Base-by-base conservation (phyloP, 2,329 filamentous ascomycete genomes). In the Aspergillus vadensis region DNA sequence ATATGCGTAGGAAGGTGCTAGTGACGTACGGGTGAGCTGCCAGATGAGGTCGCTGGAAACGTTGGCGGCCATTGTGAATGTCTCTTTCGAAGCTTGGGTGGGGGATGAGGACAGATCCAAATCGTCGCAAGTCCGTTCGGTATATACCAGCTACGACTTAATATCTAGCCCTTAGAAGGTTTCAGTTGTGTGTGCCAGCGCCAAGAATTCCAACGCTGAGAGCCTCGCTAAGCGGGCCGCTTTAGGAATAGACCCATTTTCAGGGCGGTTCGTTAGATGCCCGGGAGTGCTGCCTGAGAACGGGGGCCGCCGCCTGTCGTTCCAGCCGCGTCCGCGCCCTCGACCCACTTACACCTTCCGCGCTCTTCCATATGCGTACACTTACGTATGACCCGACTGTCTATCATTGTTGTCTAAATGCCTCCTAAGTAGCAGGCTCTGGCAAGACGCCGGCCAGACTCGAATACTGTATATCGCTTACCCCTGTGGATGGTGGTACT, bases 1-100 rank as follows among this genome's bases (percentile, higher is more conserved):
- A 39, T 32, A 36, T 52, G 50, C 23, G 47, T 57, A 54, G 44
- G 54, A 63, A 53, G 63, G 63, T 25, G 27, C 27, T 30, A 39
- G 52, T 41, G 67, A 92, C 92, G 81, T 88, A 97, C 93, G 91
- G 86, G 89, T 88, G 81, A 96, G 83, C 87, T 94, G 90, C 94
- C 94, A 98, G 85, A 97, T 83, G 74, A 97, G 86, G 83, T 97
- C 93, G 77, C 88, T 82, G 80, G 92, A 96, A 77, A 96, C 85
- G 85, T 92, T 91, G 74, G 88, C 70, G 68, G 77, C 71, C 77
- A 79, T 79, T 69, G 60, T 78, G 68, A 70, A 66, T 57, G 59
- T 65, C 52, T 69, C 50, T 67, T 65, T 65, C 17, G 48, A 61
- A 67, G 64, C 66, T 36, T 66, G 61, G 50, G 57, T 66, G 59